These are phyloP conservation scores for Neurospora sp. DNA, from an alignment of 495 filamentous ascomycete genomes.

Conservation along the genomic window DNA sequence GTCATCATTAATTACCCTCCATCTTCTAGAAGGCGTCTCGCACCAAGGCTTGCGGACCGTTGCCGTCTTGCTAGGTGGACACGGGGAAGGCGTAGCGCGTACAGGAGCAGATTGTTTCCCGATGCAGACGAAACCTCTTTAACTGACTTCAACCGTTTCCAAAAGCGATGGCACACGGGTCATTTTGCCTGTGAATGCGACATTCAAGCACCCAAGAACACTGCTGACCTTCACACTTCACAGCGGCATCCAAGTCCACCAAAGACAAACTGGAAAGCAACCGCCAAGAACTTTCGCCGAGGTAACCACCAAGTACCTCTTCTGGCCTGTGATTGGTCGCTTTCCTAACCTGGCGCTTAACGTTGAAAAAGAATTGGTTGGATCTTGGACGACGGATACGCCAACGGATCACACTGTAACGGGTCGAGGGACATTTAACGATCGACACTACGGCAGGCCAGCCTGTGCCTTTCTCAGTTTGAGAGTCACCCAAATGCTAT, in stretches of 20 bases:
- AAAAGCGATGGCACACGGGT: not conserved
- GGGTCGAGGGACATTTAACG: not conserved
- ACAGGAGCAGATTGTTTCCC: not conserved
- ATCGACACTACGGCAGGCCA: not conserved
- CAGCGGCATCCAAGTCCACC: not conserved
- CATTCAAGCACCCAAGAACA: not conserved
- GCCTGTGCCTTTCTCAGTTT: not conserved
- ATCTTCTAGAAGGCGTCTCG: not conserved
- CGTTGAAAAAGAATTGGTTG: conserved; percentile 11
- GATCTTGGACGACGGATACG: not conserved
- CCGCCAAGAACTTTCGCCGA: not conserved
- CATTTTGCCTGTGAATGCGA: not conserved
- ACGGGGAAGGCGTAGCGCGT: not conserved
- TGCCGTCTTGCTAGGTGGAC: not conserved
- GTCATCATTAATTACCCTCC: not conserved
- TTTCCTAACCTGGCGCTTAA: conserved; percentile 9
- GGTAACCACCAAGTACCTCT: not conserved
- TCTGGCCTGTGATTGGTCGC: not conserved
- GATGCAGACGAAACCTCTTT: not conserved
- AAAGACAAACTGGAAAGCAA: not conserved
- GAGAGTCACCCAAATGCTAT: not conserved
- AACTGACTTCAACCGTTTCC: not conserved
- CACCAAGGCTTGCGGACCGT: not conserved
- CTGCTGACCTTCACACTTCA: not conserved
- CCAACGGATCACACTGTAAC: not conserved